Evolutionary conservation across 306 rosid genomes (phyloP), one percentile per base, ranked within the genome.

Genomic region (Cucurbita pepo): DNA sequence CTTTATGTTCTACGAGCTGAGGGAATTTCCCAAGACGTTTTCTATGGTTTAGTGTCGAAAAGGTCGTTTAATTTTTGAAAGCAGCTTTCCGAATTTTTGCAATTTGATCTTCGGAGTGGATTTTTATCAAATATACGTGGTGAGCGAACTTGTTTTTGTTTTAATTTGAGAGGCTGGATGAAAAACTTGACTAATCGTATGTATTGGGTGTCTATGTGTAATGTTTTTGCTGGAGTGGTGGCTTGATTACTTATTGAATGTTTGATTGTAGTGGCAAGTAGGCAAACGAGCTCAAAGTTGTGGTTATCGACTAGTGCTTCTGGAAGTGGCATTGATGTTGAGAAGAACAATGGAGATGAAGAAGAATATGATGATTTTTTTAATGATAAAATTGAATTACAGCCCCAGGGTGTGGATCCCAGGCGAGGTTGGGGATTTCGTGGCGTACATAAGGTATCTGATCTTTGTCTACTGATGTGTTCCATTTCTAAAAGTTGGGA

Each of bases 391-490:
- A 57, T 75, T 5, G 78, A 78, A 47, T 66, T 79, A 71, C 80
- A 82, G 48, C 90, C 89, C 50, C 99, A 91, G 54, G 82, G 95
- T 71, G 99, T 94, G 71, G 89, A 94, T 84, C 99, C 99, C 10
- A 79, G 75, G 76, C 87, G 77, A 75, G 97, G 99, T 64, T 91
- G 99, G 99, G 88, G 78, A 73, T 94, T 79, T 83, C 97, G 97
- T 0, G 99, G 99, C 60, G 99, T 94, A 67, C 99, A 94, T 80
- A 94, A 87, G 99, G 97, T 94, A 90, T 69, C 73, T 19, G 53
- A 30, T 53, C 38, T 40, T 4, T 19, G 61, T 55, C 56, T 75
- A 56, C 34, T 64, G 36, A 56, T n/a, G 30, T n/a, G 72, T 55
- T 11, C 36, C 45, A 40, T 53, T 30, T 72, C 11, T 18, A 3